Evolutionary conservation across 2,329 filamentous ascomycete genomes (phyloP).

Genomic region (Aspergillus thermomutatus): DNA sequence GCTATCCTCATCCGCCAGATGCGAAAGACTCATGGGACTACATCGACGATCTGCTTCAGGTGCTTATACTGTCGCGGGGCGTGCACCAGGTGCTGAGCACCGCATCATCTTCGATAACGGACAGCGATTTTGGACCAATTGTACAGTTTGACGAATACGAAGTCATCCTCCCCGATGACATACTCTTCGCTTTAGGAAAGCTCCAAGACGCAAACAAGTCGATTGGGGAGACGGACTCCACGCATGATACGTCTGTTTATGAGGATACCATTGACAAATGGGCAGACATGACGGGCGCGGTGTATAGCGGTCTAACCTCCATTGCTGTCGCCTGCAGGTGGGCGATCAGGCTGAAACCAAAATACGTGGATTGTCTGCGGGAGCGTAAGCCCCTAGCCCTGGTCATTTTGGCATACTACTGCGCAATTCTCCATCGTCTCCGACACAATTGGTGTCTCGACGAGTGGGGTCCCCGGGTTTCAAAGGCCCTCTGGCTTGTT

Average conservation of each 20-base stretch:
- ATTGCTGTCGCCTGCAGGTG: constrained; percentile 46
- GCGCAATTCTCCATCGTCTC: constrained; percentile 58
- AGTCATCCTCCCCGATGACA: constrained; percentile 19
- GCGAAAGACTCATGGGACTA: constrained; percentile 24
- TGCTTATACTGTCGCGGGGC: constrained; percentile 33
- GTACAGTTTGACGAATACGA: constrained; percentile 22
- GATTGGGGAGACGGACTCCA: constrained; percentile 16
- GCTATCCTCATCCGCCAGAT: constrained; percentile 28
- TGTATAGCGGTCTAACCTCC: constrained; percentile 46
- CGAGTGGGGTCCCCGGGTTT: constrained; percentile 63
- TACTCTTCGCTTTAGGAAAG: constrained; percentile 14
- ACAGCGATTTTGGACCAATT: constrained; percentile 27
- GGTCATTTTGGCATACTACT: constrained; percentile 61
- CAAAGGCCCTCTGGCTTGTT: constrained; percentile 54
- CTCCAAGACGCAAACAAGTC: constrained; percentile 27
- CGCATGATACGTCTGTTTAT: constrained; percentile 24
- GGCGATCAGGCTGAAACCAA: constrained; percentile 33
- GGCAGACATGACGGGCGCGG: constrained; percentile 23
- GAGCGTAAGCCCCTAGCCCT: constrained; percentile 42
- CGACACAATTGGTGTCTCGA: constrained; percentile 64
- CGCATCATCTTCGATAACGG: constrained; percentile 20
- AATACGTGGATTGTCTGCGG: constrained; percentile 35
- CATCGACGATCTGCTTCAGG: constrained; percentile 33
- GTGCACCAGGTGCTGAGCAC: constrained; percentile 31
- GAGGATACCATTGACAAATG: constrained; percentile 24